Base-by-base conservation (phyloP, 257 asterid species). In the Capsicum chinense region DNA sequence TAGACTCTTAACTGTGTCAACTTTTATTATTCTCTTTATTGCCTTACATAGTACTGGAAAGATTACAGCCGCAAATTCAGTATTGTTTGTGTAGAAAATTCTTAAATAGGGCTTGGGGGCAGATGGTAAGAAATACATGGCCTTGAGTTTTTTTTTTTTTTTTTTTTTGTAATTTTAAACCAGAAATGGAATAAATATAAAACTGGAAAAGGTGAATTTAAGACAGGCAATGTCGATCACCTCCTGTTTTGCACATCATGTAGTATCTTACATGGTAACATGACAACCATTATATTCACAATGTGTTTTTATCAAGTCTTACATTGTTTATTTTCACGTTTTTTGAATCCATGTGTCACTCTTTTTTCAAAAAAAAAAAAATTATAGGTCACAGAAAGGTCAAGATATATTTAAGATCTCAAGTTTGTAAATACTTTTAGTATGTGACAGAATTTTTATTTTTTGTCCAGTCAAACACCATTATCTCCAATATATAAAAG, bases 11-110 rank as follows among this genome's bases (percentile, higher is more conserved):
- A 10, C 3, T 39, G 44, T 5, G 71, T 33, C 81, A 76, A 52
- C 48, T 52, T 52, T 76, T 7, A 52, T 78, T 78, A 14, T 78
- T 54, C 64, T 26, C 50, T 76, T 54, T 54, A 21, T 52, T 52
- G 26, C 48, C 81, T 26, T 76, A 52, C 48, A 76, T 14, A 54
- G 64, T 54, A 78, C 50, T 15, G 14, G 33, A 78, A 26, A 54
- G 9, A 54, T 56, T 52, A 4, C 33, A 54, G 50, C 82, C 82
- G 82, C 82, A 54, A 54, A 54, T 26, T 54, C 66, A 78, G 9
- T 15, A 78, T 26, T 78, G 50, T 2, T 78, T 78, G 9, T 14
- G 81, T 73, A 21, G 10, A 73, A 48, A 48, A 19, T 11, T 74
- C 7, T 21, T 52, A 7, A 21, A 13, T 58, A 7, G 26, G 81